Evolutionary conservation across 2,329 filamentous ascomycete species (phyloP).

Genomic region (Cercospora berteroae): DNA sequence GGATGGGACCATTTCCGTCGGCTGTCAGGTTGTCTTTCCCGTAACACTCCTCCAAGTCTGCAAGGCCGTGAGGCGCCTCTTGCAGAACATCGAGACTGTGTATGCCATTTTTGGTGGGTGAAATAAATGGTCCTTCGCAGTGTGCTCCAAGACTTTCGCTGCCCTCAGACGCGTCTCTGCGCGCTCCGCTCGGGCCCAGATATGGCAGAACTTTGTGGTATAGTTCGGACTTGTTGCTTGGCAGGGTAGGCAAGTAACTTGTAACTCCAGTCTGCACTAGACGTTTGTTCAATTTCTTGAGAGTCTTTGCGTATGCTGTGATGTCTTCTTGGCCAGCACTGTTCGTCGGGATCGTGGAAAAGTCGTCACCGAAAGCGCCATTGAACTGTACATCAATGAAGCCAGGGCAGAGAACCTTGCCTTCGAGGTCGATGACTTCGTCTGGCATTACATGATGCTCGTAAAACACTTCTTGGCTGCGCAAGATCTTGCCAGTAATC

Average conservation of each 20-base stretch:
- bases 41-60: slow-evolving; percentile 69
- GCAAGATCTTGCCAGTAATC: slow-evolving; percentile 74
- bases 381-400: slow-evolving; percentile 92
- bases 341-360: slow-evolving; percentile 65
- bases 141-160: slow-evolving; percentile 87
- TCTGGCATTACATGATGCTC: slow-evolving; percentile 68
- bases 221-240: slow-evolving; percentile 74
- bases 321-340: slow-evolving; percentile 39
- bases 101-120: slow-evolving; percentile 77
- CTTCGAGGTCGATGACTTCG: slow-evolving; percentile 72
- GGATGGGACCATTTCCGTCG: slow-evolving; percentile 52
- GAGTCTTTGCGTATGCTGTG: slow-evolving; percentile 67
- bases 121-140: slow-evolving; percentile 87
- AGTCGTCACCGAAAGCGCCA: slow-evolving; percentile 90
- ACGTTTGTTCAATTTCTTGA: slow-evolving; percentile 67
- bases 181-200: slow-evolving; percentile 67
- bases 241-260: slow-evolving; percentile 81
- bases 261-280: slow-evolving; percentile 81
- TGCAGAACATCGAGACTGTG: slow-evolving; percentile 73
- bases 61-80: slow-evolving; percentile 58
- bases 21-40: slow-evolving; percentile 64
- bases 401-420: slow-evolving; percentile 79
- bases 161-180: slow-evolving; percentile 63
- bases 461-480: slow-evolving; percentile 65
- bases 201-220: slow-evolving; percentile 79